These are phyloP conservation scores for Stromatinia cepivora DNA, from an alignment of 2,329 filamentous ascomycete genomes.

Conservation along the genomic window DNA sequence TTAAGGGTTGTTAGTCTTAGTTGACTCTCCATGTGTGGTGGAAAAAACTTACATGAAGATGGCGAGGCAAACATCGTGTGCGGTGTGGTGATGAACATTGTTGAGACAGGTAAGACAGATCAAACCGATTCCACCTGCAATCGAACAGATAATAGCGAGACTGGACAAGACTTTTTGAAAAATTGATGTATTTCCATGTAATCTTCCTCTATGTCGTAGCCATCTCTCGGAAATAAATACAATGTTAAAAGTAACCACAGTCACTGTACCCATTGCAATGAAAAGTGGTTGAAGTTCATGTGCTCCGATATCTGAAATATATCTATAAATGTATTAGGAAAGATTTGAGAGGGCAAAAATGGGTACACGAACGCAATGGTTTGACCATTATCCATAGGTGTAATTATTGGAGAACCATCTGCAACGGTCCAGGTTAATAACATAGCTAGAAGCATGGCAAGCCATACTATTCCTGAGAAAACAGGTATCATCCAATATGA, in stretches of 20 bases:
- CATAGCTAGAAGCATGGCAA: constrained; percentile 31
- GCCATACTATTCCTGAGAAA: constrained; percentile 32
- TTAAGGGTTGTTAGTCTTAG: neutral
- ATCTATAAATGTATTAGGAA: constrained; percentile 52
- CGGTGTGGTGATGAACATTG: constrained; percentile 59
- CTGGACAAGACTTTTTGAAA: constrained; percentile 62
- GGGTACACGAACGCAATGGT: constrained; percentile 48
- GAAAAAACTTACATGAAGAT: constrained; percentile 56
- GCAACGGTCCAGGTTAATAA: constrained; percentile 58
- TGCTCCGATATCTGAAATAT: constrained; percentile 67
- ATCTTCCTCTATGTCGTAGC: constrained; percentile 75
- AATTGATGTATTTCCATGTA: constrained; percentile 67
- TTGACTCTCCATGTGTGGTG: too few relatives aligned
- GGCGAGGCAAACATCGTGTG: constrained; percentile 74
- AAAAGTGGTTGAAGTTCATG: constrained; percentile 70
- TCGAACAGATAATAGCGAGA: constrained; percentile 64
- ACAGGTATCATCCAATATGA: constrained; percentile 28
- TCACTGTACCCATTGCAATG: constrained; percentile 67
- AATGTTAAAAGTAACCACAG: constrained; percentile 75
- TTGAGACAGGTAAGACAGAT: constrained; percentile 84
- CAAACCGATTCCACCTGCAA: constrained; percentile 74
- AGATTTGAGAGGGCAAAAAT: constrained; percentile 43
- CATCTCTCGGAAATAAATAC: constrained; percentile 79
- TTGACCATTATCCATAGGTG: constrained; percentile 58
- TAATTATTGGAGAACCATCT: constrained; percentile 51